phyloP scores from a whole-genome alignment of 257 asterid genomes.

The Voacanga thouarsii region DNA sequence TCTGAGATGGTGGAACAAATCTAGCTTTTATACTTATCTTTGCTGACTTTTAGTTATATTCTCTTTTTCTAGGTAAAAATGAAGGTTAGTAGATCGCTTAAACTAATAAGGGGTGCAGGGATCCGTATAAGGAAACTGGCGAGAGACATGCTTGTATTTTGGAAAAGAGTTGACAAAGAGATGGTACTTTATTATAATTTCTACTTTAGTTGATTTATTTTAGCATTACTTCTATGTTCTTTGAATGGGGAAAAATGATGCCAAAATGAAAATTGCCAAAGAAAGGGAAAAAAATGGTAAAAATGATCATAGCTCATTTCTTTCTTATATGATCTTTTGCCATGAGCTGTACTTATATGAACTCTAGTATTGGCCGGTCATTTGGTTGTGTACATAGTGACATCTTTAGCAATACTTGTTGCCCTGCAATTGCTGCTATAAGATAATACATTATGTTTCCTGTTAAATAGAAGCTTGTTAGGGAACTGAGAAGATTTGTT shows the following conservation, averaged over 20 bases:
- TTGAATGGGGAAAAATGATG: background rate
- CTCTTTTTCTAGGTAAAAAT: too few relatives aligned
- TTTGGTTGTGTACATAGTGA: background rate
- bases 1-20: too few relatives aligned
- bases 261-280: background rate
- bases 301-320: background rate
- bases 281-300: background rate
- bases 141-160: slow-evolving; percentile 85
- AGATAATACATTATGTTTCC: background rate
- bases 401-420: background rate
- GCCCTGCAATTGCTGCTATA: background rate
- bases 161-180: slow-evolving; percentile 99
- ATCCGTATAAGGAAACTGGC: slow-evolving; percentile 87
- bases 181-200: slow-evolving; percentile 53
- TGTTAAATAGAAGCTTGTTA: background rate
- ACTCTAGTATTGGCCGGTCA: too few relatives aligned
- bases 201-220: background rate
- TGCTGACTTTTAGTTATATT: too few relatives aligned
- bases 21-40: too few relatives aligned
- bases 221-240: background rate
- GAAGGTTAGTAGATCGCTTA: slow-evolving; percentile 83
- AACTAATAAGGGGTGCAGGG: slow-evolving; percentile 85
- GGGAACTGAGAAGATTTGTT: background rate
- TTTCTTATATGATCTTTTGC: background rate
- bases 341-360: too few relatives aligned